Percentiles rank a stretch among this genome's conserved stretches.
phyloP scores from a whole-genome alignment of 2,329 filamentous ascomycete genomes.

The Fusarium lyarnte region DNA sequence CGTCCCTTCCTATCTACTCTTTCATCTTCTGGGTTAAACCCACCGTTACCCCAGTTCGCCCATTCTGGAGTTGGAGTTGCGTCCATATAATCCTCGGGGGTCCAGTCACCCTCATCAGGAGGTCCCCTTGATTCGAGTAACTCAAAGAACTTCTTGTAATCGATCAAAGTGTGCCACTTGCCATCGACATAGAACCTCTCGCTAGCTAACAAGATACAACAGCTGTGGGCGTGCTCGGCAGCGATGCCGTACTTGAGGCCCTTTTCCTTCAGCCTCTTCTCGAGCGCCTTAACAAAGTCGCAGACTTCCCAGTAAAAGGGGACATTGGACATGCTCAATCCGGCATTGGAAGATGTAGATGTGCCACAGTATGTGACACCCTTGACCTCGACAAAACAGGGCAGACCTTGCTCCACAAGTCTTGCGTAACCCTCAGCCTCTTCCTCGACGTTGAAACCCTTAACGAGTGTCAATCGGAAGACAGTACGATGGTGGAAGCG shows the following conservation, averaged over 20 bases:
- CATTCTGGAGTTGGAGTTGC: conserved; percentile 72
- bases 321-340: conserved; percentile 96
- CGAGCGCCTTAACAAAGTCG: conserved; percentile 81
- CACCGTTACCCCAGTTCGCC: conserved; percentile 94
- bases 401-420: conserved; percentile 84
- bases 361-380: conserved; percentile 98
- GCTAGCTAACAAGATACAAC: conserved; percentile 88
- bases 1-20: conserved; percentile 88
- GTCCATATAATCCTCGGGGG: conserved; percentile 21
- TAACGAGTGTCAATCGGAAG: conserved; percentile 93
- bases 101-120: conserved; percentile 69
- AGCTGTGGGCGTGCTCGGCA: conserved; percentile 94
- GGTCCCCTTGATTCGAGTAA: conserved; percentile 72
- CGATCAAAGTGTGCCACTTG: conserved; percentile 91
- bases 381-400: conserved; percentile 95
- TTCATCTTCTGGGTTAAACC: conserved; percentile 90
- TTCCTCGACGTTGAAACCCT: conserved; percentile 97
- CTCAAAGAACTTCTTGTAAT: conserved; percentile 89
- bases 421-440: conserved; percentile 91
- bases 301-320: conserved; percentile 93
- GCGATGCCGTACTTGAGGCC: conserved; percentile 89
- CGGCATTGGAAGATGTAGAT: conserved; percentile 81
- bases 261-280: conserved; percentile 72
- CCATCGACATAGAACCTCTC: conserved; percentile 79
- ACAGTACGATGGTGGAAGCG: conserved; percentile 90